Percentiles rank a stretch among this genome's conserved stretches.
Evolutionary conservation across 805 yeast species (phyloP).

Genomic region (Lachancea cidri): DNA sequence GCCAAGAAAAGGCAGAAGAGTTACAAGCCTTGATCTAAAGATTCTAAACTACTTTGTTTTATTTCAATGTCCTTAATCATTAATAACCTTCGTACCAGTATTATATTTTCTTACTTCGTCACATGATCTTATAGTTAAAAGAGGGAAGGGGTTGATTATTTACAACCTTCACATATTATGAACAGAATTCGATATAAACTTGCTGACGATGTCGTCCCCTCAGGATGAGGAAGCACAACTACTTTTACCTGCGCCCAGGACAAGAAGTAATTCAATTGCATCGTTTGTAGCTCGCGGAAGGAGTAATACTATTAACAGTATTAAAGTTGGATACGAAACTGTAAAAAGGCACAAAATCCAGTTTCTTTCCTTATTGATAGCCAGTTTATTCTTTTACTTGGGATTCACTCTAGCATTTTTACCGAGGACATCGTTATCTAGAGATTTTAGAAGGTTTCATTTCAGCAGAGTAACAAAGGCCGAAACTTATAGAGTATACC

Average conservation of each 20-base stretch:
- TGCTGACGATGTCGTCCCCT: slow-evolving; percentile 1
- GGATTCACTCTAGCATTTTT: slow-evolving; percentile 65
- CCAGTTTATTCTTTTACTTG: slow-evolving; percentile 29
- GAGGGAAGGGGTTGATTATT: no score
- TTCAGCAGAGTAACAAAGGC: slow-evolving; percentile 57
- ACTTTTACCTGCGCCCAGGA: slow-evolving; percentile 6
- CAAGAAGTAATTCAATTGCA: slow-evolving; percentile 13
- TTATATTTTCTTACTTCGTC: no score
- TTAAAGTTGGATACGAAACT: slow-evolving; percentile 24
- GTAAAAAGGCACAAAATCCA: slow-evolving; percentile 29
- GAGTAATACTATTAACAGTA: slow-evolving; percentile 27
- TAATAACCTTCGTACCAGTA: no score
- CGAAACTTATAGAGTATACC: slow-evolving; percentile 62
- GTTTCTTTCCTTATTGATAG: slow-evolving; percentile 20
- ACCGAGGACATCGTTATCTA: slow-evolving; percentile 76
- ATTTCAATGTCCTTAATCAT: no score
- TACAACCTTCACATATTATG: no score
- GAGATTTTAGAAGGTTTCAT: slow-evolving; percentile 76
- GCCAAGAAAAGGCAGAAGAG: slow-evolving; percentile 33
- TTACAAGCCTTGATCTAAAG: slow-evolving; percentile 35
- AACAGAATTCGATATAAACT: no score
- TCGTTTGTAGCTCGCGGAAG: slow-evolving; percentile 21
- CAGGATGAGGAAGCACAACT: slow-evolving; percentile 9
- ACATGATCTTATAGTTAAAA: no score
- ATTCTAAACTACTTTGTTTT: no score